Conservation (phyloP, 805 yeast genomes). For the Candida coquimbonensis region DNA sequence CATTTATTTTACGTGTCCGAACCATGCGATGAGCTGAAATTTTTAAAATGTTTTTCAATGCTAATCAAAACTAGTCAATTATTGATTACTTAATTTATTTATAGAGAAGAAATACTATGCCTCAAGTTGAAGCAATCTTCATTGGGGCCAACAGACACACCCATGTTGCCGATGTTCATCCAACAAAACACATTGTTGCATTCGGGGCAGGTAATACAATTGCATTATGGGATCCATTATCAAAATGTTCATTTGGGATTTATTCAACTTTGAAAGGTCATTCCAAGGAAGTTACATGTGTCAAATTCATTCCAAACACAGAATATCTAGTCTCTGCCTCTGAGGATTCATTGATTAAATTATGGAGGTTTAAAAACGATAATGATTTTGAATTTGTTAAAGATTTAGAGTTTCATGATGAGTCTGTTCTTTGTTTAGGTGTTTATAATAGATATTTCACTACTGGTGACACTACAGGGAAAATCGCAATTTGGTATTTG, state of each 20-base stretch:
- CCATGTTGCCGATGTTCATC: conserved; percentile 47
- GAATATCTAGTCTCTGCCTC: conserved; percentile 50
- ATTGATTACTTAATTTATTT: background rate
- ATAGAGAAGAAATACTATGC: conserved; percentile 5
- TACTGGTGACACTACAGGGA: conserved; percentile 63
- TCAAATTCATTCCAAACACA: conserved; percentile 45
- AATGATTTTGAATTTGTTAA: conserved; percentile 19
- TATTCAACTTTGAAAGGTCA: conserved; percentile 54
- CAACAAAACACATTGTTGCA: conserved; percentile 39
- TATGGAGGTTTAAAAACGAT: conserved; percentile 43
- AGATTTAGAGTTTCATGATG: conserved; percentile 34
- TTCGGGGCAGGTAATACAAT: conserved; percentile 64
- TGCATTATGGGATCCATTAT: conserved; percentile 64
- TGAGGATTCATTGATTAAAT: conserved; percentile 54
- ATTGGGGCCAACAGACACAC: conserved; percentile 69
- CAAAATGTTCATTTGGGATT: conserved; percentile 37
- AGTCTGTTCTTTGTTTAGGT: conserved; percentile 50
- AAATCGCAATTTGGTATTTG: conserved; percentile 45
- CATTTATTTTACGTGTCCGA: background rate
- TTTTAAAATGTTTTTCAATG: background rate
- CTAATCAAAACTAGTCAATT: background rate
- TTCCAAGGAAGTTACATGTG: conserved; percentile 56
- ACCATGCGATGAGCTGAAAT: background rate
- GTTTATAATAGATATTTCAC: conserved; percentile 33
- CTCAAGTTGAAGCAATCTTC: conserved; percentile 46